Base-by-base conservation (phyloP, 768 basidiomycete genomes). In the Tephrocybe sp. region DNA sequence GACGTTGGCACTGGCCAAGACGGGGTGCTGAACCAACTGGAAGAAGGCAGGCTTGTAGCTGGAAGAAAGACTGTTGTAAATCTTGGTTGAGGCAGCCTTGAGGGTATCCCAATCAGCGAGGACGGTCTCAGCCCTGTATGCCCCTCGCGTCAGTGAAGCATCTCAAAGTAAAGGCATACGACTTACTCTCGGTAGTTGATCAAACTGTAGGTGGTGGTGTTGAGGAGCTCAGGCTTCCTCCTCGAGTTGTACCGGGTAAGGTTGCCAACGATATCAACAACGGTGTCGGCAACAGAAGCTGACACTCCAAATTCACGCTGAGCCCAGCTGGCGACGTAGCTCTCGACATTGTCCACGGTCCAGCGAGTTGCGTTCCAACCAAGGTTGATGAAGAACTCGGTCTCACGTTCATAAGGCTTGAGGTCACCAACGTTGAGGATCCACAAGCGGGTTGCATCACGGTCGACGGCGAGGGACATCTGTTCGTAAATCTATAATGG, bases 371-470 rank as follows among this genome's bases (percentile, higher is more conserved):
- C 64, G 57, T 90, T 77, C 75, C 80, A 88, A 3, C 78, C 86
- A 38, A 78, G 78, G 14, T 68, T 73, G 57, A 89, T 67, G 75
- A 85, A 88, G 64, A 84, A 86, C 57, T 88, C 85, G 25, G 74
- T 83, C 45, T 84, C 79, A 45, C 85, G 79, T 58, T 90, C 88
- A 54, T 84, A 84, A 2, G 85, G 86, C 63, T 88, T 88, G 45
- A 90, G 67, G 58, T n/a, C n/a, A n/a, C 88, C 88, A 48, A 90
- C 86, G 62, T 88, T 90, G 48, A 90, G 65, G 38, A 90, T 77
- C 85, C 85, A 88, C 40, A 90, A 68, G 14, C 73, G 72, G 11
- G 72, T 77, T 7, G 84, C 84, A 23, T 82, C 70, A 23, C 81
- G 78, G 15, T 79, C 77, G 11, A 81, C 73, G 0, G 85, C 83